Base-by-base conservation (phyloP, 495 filamentous ascomycete species). In the Podospora pseudocomata region DNA sequence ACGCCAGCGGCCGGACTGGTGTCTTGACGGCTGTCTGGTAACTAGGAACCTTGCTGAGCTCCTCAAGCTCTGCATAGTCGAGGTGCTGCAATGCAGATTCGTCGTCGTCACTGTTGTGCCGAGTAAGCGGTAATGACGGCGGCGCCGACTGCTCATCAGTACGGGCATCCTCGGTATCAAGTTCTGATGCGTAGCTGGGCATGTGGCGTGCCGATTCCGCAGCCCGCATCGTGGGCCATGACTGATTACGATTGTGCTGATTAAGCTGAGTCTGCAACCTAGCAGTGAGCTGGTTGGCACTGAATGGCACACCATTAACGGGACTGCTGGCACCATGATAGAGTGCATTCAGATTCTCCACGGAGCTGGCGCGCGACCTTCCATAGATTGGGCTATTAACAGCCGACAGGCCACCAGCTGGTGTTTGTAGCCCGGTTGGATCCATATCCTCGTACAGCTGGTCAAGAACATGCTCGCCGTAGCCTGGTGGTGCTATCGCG, bases 361-460 rank as follows among this genome's bases (percentile, higher is more conserved):
- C 70, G 5, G 94, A 97, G 28, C 89, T 87, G 27, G 87, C 86
- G 49, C 91, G 87, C 53, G 93, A 96, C 34, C 91, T 89, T 26
- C 82, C 81, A 68, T 87, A 88, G 66, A 91, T 88, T 0, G 95
- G 95, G 2, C 92, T 96, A 70, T 85, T 90, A 28, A 89, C 76
- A 54, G 89, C 90, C 69, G 92, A 95, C 39, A 81, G 81, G 11
- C 82, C 75, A n/a, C 83, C 85, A 9, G 66, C 66, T 5, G 92
- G 91, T 1, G 94, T 96, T 73, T 91, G 87, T 71, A 92, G 90
- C 34, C 89, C 91, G 53, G 79, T 88, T 18, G 85, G 83, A 76
- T 96, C 91, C 60, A 97, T 82, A 65, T 94, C 91, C 68, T 92
- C 90, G 78, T 95, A 99, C 4, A 97, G 79, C 73, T 92, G 89